Conservation (phyloP, 257 asterid genomes). For the Solanum chilense region DNA sequence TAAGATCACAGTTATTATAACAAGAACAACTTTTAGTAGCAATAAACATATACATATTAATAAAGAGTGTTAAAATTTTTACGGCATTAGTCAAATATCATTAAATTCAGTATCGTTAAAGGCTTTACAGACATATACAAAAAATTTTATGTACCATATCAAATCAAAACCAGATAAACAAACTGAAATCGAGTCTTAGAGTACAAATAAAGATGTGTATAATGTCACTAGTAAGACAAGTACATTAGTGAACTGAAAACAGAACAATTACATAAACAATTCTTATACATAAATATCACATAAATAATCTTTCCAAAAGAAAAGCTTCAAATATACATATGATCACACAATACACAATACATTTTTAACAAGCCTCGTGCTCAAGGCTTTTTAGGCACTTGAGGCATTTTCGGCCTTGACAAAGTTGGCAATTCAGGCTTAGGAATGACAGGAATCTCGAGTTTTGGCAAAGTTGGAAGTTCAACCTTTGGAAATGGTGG, state of each 20-base stretch:
- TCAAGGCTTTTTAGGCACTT: not conserved
- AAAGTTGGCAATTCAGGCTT: not conserved
- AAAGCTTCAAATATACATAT: not conserved
- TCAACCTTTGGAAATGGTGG: not conserved
- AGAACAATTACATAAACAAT: too few species aligned
- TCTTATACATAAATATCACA: not conserved
- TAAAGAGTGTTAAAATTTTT: too few species aligned
- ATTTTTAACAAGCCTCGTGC: not conserved
- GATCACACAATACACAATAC: not conserved
- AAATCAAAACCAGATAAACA: too few species aligned
- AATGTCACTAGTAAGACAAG: not conserved
- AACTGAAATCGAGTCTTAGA: not conserved
- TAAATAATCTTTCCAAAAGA: not conserved
- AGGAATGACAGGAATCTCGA: not conserved
- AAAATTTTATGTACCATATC: too few species aligned
- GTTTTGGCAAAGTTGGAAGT: not conserved
- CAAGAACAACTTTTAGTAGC: too few species aligned
- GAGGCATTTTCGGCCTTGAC: not conserved
- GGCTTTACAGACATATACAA: too few species aligned
- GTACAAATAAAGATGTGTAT: not conserved
- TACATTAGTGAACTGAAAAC: not conserved
- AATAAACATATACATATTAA: too few species aligned
- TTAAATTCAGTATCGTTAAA: too few species aligned
- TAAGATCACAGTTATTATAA: too few species aligned
- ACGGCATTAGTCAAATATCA: too few species aligned